These are phyloP conservation scores for Solanum hybrid DNA, from an alignment of 305 asterid genomes.

Conservation along the genomic window DNA sequence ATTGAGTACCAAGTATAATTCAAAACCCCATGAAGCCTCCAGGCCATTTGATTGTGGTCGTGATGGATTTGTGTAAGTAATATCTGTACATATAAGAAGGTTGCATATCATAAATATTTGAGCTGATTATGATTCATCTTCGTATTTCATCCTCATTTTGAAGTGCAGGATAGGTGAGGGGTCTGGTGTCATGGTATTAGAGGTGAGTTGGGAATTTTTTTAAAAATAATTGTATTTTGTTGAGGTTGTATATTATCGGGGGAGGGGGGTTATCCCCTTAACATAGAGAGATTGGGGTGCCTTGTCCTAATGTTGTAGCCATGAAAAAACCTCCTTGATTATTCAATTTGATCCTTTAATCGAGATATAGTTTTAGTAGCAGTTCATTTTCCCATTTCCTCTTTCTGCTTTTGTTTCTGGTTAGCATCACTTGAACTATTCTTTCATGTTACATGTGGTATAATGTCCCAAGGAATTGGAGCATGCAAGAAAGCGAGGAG, in stretches of 20 bases:
- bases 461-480: conserved; percentile 60
- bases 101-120: conserved; percentile 1
- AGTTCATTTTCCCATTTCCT: neutral
- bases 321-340: neutral
- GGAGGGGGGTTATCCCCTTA: neutral
- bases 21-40: conserved; percentile 67
- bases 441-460: neutral
- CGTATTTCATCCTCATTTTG: conserved; percentile 6
- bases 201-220: conserved; percentile 42
- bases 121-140: conserved; percentile 9
- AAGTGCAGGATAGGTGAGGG: conserved; percentile 90
- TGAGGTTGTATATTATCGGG: neutral
- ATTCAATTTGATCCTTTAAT: neutral
- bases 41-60: conserved; percentile 92
- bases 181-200: conserved; percentile 79
- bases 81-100: neutral
- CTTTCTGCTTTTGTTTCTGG: neutral
- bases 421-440: neutral
- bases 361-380: neutral
- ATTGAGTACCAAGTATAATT: conserved; percentile 67
- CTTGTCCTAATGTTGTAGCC: neutral
- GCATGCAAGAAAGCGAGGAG: conserved; percentile 88
- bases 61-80: conserved; percentile 94
- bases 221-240: neutral
- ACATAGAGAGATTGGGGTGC: neutral